Evolutionary conservation across 805 yeast species (phyloP).

Genomic region (Metschnikowia peoriensis): DNA sequence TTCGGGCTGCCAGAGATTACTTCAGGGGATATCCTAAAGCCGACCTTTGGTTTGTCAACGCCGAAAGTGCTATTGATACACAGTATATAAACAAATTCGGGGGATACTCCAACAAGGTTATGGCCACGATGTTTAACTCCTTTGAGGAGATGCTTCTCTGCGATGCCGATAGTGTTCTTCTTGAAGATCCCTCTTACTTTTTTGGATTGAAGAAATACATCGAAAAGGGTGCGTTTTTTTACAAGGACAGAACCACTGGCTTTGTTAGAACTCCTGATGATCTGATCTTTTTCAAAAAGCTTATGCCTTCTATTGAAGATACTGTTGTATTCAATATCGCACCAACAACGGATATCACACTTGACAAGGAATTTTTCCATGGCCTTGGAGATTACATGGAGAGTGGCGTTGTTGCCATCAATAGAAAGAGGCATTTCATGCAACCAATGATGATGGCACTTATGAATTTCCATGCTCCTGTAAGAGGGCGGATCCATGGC

Average conservation of each 20-base stretch:
- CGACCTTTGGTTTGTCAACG: constrained; percentile 41
- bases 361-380: constrained; percentile 29
- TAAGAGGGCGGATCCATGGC: constrained; percentile 23
- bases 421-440: constrained; percentile 27
- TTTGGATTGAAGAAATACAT: constrained; percentile 33
- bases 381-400: constrained; percentile 39
- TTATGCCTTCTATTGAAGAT: constrained; percentile 40
- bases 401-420: constrained; percentile 33
- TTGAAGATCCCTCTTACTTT: constrained; percentile 28
- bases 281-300: constrained; percentile 43
- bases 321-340: constrained; percentile 28
- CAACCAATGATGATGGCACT: constrained; percentile 33
- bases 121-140: constrained; percentile 15
- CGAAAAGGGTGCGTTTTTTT: constrained; percentile 26
- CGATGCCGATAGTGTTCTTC: constrained; percentile 53
- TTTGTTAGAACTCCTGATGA: constrained; percentile 34
- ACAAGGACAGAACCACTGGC: constrained; percentile 13
- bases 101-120: constrained; percentile 31
- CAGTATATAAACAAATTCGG: constrained; percentile 29
- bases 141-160: constrained; percentile 33
- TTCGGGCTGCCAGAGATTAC: constrained; percentile 10
- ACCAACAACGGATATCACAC: constrained; percentile 31
- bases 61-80: constrained; percentile 18
- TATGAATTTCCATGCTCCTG: constrained; percentile 18
- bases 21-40: constrained; percentile 22